A percentile compares a stretch with the other conserved stretches of the same genome.
Conservation (phyloP, 805 yeast species). For the Zygosaccharomyces pseudorouxii region DNA sequence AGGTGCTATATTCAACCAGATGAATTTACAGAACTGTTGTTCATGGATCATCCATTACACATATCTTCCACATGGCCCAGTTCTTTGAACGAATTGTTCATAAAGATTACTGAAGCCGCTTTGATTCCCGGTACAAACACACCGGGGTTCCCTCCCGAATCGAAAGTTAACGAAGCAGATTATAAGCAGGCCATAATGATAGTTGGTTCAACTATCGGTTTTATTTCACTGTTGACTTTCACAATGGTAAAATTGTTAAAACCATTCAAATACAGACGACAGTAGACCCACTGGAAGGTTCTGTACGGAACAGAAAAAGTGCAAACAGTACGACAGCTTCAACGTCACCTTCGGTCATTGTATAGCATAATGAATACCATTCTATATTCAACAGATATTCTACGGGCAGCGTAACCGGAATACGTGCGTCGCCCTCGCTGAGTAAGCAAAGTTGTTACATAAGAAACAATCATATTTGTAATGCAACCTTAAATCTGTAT, state of each 20-base stretch:
- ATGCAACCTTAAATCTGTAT: no score
- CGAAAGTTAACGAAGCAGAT: constrained; percentile 44
- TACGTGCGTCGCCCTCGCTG: no score
- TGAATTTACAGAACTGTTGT: constrained; percentile 62
- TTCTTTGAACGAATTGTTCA: constrained; percentile 76
- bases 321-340: no score
- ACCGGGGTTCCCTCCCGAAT: constrained; percentile 68
- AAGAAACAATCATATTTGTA: no score
- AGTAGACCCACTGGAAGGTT: neutral
- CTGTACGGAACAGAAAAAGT: neutral
- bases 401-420: no score
- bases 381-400: no score
- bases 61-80: constrained; percentile 88
- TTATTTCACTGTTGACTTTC: constrained; percentile 56
- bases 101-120: constrained; percentile 86
- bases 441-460: no score
- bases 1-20: constrained; percentile 84
- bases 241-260: constrained; percentile 52
- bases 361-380: no score
- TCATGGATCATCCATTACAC: constrained; percentile 78
- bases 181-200: constrained; percentile 49
- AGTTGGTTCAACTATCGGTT: constrained; percentile 66
- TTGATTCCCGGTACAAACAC: constrained; percentile 72
- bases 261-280: constrained; percentile 9
- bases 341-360: no score